Evolutionary conservation across 225 moss, liverwort and hornwort genomes (phyloP), one percentile per base, ranked within the genome.

Genomic region (Antitrichia curtipendula): DNA sequence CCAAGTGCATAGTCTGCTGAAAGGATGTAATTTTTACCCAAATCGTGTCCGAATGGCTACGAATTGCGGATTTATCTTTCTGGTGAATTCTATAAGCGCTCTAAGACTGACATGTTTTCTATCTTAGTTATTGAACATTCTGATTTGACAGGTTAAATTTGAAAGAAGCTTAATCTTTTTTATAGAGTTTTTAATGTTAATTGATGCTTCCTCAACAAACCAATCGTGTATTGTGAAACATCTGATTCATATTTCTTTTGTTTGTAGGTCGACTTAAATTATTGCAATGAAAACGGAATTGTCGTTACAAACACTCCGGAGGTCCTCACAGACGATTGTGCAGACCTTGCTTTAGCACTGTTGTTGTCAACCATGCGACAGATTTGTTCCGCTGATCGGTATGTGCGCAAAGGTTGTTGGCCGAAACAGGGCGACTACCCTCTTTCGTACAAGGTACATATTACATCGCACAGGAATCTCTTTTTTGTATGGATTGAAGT

Each of bases 241-340:
- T 78, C 87, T 90, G 43, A 87, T 60, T 74, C 75, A 36, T 59
- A 7, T 75, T 41, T 57, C 50, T 27, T 85, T 34, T n/a, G n/a
- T 49, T 86, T 87, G 52, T 72, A 93, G 93, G 45, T 91, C 40
- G 96, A 97, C 69, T 22, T 93, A 58, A 72, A 87, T 45, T 84
- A 74, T 38, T 96, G 95, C 89, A 87, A 85, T 78, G 82, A 89
- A 75, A 94, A 86, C 52, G 92, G 95, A 63, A 90, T 97, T 81
- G 59, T 81, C 22, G 92, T 91, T 78, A 91, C 95, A 32, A 96
- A 95, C 69, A 96, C 96, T 83, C 96, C 96, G 36, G 97, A 97
- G 83, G 97, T 96, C 29, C 95, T 97, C 52, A 96, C 96, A 40
- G 97, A 96, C 83, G 95, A 93, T 78, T 94, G 94, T 85, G 96